A percentile compares a stretch with the other conserved stretches of the same genome.
These are phyloP conservation scores for Fraxinus nigra DNA, from an alignment of 305 asterid species.

Conservation along the genomic window DNA sequence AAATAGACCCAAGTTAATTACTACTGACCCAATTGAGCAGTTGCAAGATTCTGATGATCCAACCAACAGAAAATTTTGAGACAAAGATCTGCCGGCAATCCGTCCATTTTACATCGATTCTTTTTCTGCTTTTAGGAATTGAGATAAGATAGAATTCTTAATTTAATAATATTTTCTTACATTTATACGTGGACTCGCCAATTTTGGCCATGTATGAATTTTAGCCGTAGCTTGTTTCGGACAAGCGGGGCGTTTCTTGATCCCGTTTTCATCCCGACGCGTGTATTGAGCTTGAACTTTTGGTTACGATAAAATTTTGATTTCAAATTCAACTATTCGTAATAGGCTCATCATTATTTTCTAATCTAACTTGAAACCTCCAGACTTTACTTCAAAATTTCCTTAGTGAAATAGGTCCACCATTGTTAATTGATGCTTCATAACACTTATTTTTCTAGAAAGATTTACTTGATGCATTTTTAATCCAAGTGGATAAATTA, in stretches of 20 bases:
- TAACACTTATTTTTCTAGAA: not conserved
- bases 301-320: no score
- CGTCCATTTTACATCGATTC: constrained; percentile 35
- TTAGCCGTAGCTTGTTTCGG: not conserved
- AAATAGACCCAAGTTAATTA: not conserved
- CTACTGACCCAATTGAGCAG: constrained; percentile 46
- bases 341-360: no score
- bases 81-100: constrained; percentile 45
- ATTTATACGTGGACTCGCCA: not conserved
- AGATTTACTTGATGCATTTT: no score
- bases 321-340: no score
- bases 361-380: no score
- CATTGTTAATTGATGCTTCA: not conserved
- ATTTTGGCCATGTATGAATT: not conserved
- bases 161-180: not conserved
- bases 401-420: not conserved
- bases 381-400: no score
- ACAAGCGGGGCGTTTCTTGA: not conserved
- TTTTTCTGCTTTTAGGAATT: not conserved
- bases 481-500: not conserved
- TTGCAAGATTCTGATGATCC: constrained; percentile 60
- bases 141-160: not conserved
- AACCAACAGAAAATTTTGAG: constrained; percentile 45
- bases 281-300: not conserved
- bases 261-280: not conserved